Base-by-base conservation (phyloP, 2,329 filamentous ascomycete species). In the Talaromyces sp. region DNA sequence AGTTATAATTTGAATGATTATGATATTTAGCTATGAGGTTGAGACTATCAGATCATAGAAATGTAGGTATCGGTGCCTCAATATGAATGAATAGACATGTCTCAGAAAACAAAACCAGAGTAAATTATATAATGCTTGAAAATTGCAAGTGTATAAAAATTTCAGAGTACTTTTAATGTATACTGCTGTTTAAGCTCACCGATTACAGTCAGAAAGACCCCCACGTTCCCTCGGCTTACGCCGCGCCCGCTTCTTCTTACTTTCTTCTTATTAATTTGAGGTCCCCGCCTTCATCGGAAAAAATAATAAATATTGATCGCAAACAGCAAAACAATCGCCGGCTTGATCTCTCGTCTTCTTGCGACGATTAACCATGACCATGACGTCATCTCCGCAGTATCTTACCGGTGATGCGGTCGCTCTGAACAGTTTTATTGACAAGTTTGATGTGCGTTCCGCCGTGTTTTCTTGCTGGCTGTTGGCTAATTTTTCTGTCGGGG, bases 391-490 rank as follows among this genome's bases (percentile, higher is more conserved):
- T 58, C 75, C 77, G 64, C 78, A 79, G 67, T 85, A 92, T 71
- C 82, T 99, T 65, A 93, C 88, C 41, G 92, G 92, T 73, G 87
- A 97, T 71, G 83, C 83, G 64, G 80, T 84, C 61, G 90, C 85
- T 51, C 90, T 97, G 67, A 84, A 88, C 55, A 87, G 88, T 56
- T 99, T 99, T 73, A 80, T 99, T 63, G 88, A 91, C 77, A 86
- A 86, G 72, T 99, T 97, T 72, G 94, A 99, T 80, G 94, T 96
- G 78, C 77, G 91, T 81, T 26, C 10, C 11, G 5, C 31, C 3
- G 53, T 17, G 35, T 53, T 46, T 29, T 19, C 35, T 12, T 31
- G 21, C 56, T 43, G 24, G 57, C 19, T 35, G 57, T 63, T 43
- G 3, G 58, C 64, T 70, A 70, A 70, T 58, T 59, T 26, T 17